A percentile compares a stretch with the other conserved stretches of the same genome.
Evolutionary conservation across 768 basidiomycete species (phyloP).

Genomic region (Phanerochaete sordida): DNA sequence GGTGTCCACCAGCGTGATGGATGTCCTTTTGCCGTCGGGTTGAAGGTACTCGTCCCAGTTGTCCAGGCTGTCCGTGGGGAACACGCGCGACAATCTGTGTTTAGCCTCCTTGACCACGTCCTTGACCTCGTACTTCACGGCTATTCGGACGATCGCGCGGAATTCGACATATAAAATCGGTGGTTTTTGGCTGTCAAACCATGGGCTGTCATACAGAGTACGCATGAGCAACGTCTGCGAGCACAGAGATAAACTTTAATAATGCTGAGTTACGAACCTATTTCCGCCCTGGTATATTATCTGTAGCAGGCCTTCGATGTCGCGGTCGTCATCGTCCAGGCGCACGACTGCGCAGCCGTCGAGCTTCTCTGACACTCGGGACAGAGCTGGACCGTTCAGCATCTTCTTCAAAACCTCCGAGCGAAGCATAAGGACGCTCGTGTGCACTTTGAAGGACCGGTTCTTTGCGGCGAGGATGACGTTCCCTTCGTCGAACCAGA

Average conservation of each 20-base stretch:
- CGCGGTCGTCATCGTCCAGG: not conserved
- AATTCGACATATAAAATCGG: not conserved
- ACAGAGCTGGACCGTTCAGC: not conserved
- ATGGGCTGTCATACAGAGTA: too few species aligned
- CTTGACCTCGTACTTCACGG: not conserved
- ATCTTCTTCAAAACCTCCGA: not conserved
- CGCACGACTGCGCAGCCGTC: not conserved
- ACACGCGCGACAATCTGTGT: not conserved
- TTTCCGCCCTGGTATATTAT: not conserved
- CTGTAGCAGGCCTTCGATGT: not conserved
- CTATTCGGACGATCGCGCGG: not conserved
- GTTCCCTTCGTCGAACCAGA: conserved; percentile 6
- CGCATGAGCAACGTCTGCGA: too few species aligned
- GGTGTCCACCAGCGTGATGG: not conserved
- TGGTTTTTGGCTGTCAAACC: not conserved
- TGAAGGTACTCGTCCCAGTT: not conserved
- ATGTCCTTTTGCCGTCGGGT: not conserved
- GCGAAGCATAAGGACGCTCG: not conserved
- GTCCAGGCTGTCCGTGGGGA: not conserved
- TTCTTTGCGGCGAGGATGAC: not conserved
- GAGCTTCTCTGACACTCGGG: not conserved
- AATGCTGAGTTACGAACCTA: not conserved
- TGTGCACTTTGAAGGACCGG: not conserved
- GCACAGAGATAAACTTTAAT: too few species aligned
- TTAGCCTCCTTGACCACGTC: not conserved